These are phyloP conservation scores for Phenoliferia sp. DNA, from an alignment of 1,284 basidiomycete genomes.

Conservation along the genomic window DNA sequence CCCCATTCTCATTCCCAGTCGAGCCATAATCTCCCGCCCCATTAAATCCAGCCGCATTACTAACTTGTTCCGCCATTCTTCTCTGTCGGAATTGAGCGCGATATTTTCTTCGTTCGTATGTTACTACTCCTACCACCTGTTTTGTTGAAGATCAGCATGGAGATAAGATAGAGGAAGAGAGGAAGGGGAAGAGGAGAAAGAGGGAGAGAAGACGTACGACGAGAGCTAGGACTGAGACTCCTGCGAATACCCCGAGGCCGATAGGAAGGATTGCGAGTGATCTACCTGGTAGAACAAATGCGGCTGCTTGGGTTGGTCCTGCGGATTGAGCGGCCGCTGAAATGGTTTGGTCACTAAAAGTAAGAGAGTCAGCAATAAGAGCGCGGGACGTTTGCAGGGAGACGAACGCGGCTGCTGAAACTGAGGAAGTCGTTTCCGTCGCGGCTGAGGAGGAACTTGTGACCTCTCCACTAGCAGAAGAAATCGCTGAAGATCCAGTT, in stretches of 20 bases:
- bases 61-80: background rate
- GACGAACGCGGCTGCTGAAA: background rate
- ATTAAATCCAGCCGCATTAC: background rate
- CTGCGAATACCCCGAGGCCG: slow-evolving; percentile 11
- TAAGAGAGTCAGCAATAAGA: no score
- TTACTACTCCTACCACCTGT: slow-evolving; percentile 21
- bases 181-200: background rate
- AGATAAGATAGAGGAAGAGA: background rate
- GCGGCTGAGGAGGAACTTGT: background rate
- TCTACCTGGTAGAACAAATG: background rate
- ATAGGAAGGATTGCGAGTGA: slow-evolving; percentile 14
- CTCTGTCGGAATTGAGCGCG: slow-evolving; percentile 13
- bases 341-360: background rate
- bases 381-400: no score
- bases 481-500: background rate
- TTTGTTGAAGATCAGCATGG: background rate
- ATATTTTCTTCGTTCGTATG: slow-evolving; percentile 22
- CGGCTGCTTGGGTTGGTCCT: background rate
- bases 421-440: background rate
- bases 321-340: background rate
- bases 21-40: background rate
- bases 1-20: background rate
- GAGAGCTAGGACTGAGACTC: background rate
- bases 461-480: background rate
- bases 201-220: background rate